Percentiles rank a stretch among this genome's conserved stretches.
Conservation (phyloP, 768 basidiomycete species). For the Crepidotus variabilis region DNA sequence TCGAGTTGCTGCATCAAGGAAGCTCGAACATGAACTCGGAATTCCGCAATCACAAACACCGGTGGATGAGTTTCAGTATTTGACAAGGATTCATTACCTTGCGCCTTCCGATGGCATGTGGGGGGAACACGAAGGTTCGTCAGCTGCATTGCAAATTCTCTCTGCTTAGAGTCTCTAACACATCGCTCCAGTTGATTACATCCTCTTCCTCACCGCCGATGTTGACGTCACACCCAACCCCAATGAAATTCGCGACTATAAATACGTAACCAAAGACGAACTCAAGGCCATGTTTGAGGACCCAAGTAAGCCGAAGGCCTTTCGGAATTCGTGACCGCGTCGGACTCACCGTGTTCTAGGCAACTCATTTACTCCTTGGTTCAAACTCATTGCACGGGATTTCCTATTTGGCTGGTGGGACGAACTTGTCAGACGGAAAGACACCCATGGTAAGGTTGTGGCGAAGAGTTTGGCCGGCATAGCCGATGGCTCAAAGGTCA, state of each 20-base stretch:
- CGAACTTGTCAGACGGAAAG: slow-evolving; percentile 65
- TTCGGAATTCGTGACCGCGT: background rate
- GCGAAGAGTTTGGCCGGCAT: slow-evolving; percentile 63
- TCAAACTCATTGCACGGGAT: slow-evolving; percentile 95
- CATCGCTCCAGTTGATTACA: slow-evolving; percentile 80
- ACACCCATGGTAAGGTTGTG: slow-evolving; percentile 50
- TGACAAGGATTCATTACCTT: slow-evolving; percentile 96
- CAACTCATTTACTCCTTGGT: slow-evolving; percentile 97
- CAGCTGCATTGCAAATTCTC: background rate
- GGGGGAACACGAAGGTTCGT: slow-evolving; percentile 96
- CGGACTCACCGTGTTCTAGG: slow-evolving; percentile 34
- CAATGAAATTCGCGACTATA: slow-evolving; percentile 90
- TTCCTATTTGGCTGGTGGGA: slow-evolving; percentile 99
- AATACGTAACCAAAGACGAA: slow-evolving; percentile 90
- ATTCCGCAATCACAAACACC: slow-evolving; percentile 79
- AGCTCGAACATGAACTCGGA: slow-evolving; percentile 95
- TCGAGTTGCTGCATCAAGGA: slow-evolving; percentile 85
- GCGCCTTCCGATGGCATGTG: slow-evolving; percentile 90
- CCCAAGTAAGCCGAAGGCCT: slow-evolving; percentile 43
- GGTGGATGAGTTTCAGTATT: slow-evolving; percentile 84
- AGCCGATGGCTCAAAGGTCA: slow-evolving; percentile 69
- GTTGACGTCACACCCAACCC: slow-evolving; percentile 77
- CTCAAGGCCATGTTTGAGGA: slow-evolving; percentile 88
- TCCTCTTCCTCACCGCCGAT: slow-evolving; percentile 88
- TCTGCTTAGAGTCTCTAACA: background rate